Evolutionary conservation across 2,329 filamentous ascomycete genomes (phyloP).

Genomic region (Penicillium sp.): DNA sequence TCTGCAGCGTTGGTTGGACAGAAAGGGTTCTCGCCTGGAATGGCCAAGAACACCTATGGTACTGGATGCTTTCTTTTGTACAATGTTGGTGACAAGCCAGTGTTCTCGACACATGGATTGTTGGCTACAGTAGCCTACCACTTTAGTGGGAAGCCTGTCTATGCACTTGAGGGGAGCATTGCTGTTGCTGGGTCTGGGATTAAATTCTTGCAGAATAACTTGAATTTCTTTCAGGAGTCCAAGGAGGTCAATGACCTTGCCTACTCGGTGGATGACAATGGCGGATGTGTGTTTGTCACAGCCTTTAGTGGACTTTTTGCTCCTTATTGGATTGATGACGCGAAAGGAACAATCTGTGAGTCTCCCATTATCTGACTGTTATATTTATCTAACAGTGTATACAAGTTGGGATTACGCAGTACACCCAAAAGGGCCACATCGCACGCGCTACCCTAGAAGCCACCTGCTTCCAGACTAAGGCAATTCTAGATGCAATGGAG

Average conservation of each 20-base stretch:
- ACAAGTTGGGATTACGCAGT: constrained; percentile 76
- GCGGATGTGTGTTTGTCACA: constrained; percentile 82
- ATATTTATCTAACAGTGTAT: constrained; percentile 5
- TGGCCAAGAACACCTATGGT: constrained; percentile 88
- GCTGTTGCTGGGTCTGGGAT: constrained; percentile 78
- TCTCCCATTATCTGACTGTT: constrained; percentile 7
- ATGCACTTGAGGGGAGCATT: constrained; percentile 80
- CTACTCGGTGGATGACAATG: constrained; percentile 67
- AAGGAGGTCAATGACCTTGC: constrained; percentile 64
- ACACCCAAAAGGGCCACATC: constrained; percentile 81
- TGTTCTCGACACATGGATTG: constrained; percentile 78
- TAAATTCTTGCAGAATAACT: constrained; percentile 68
- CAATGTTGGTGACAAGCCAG: constrained; percentile 80
- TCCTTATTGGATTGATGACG: constrained; percentile 92
- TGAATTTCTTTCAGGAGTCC: constrained; percentile 60
- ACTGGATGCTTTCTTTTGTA: constrained; percentile 87
- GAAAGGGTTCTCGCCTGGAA: constrained; percentile 75
- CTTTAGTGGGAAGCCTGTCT: constrained; percentile 67
- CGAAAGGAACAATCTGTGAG: constrained; percentile 79
- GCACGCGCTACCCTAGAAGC: constrained; percentile 86
- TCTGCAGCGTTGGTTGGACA: constrained; percentile 83
- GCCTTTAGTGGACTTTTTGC: constrained; percentile 89
- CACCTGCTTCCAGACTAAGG: constrained; percentile 88
- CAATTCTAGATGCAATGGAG: constrained; percentile 91
- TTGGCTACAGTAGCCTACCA: constrained; percentile 84